A percentile compares a stretch with the other conserved stretches of the same genome.
phyloP scores from a whole-genome alignment of 1,284 basidiomycete genomes.

The Pyrrhoderma noxium region DNA sequence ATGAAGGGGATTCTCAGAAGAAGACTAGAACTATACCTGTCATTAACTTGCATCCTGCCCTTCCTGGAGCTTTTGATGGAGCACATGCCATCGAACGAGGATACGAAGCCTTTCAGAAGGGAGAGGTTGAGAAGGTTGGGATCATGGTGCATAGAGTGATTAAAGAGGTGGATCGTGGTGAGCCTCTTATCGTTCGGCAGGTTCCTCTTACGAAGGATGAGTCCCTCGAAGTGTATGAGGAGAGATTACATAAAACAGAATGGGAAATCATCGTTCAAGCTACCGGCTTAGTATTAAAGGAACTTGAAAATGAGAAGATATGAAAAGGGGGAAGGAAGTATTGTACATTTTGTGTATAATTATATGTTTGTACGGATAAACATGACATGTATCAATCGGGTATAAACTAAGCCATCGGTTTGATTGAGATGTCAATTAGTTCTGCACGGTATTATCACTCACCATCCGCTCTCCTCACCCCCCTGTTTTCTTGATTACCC shows the following conservation, averaged over 20 bases:
- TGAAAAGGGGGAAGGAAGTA: too few relatives aligned
- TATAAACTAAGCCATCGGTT: too few relatives aligned
- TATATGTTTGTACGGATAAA: too few relatives aligned
- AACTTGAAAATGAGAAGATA: too few relatives aligned
- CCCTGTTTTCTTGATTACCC: too few relatives aligned
- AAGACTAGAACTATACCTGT: constrained; percentile 56
- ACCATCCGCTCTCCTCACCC: too few relatives aligned
- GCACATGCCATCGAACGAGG: constrained; percentile 86
- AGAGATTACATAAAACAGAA: constrained; percentile 76
- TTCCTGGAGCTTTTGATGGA: constrained; percentile 93
- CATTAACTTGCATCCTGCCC: constrained; percentile 95
- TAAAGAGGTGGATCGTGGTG: constrained; percentile 88
- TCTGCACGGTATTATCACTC: too few relatives aligned
- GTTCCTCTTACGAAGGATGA: constrained; percentile 75
- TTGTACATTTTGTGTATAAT: too few relatives aligned
- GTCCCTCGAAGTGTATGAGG: constrained; percentile 67
- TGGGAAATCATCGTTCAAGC: constrained; percentile 91
- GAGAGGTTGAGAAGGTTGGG: constrained; percentile 73
- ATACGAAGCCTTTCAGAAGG: constrained; percentile 80
- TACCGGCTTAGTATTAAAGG: constrained; percentile 52
- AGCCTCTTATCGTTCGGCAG: constrained; percentile 77
- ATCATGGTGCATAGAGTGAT: constrained; percentile 95
- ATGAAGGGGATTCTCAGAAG: constrained; percentile 21
- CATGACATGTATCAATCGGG: too few relatives aligned
- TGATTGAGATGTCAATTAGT: too few relatives aligned